A percentile compares a stretch with the other conserved stretches of the same genome.
phyloP scores from a whole-genome alignment of 805 yeast genomes.

The Teunomyces gatunensis region DNA sequence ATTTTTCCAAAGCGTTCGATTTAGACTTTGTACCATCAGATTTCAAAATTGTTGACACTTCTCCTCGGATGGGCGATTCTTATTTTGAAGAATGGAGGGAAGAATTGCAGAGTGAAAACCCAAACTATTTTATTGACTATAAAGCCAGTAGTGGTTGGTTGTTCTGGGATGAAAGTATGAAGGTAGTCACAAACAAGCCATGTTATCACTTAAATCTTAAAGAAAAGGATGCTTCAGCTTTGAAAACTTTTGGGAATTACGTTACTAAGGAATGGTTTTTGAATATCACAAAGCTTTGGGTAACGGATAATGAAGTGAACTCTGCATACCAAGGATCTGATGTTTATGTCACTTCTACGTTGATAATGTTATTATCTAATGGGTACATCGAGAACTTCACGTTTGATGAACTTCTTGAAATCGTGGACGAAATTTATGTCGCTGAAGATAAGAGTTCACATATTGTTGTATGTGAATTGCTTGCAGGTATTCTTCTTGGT shows the following conservation, averaged over 20 bases:
- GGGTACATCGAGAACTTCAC: conserved; percentile 42
- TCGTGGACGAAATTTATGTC: conserved; percentile 51
- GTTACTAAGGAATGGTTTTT: conserved; percentile 61
- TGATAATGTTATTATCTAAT: conserved; percentile 49
- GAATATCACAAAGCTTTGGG: conserved; percentile 47
- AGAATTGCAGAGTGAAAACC: conserved; percentile 53
- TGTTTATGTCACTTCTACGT: conserved; percentile 53
- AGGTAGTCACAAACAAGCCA: conserved; percentile 41
- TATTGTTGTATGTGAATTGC: conserved; percentile 68
- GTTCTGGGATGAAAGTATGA: conserved; percentile 64
- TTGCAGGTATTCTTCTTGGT: conserved; percentile 59
- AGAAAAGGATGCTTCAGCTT: conserved; percentile 39
- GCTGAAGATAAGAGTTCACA: conserved; percentile 73
- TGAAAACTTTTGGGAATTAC: conserved; percentile 42
- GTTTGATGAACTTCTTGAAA: conserved; percentile 50
- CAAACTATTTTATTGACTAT: conserved; percentile 57
- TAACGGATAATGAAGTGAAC: conserved; percentile 66
- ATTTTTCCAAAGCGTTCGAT: conserved; percentile 43
- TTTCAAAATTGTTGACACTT: conserved; percentile 42
- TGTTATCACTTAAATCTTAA: conserved; percentile 28
- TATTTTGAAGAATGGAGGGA: conserved; percentile 42
- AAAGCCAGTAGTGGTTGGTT: conserved; percentile 63
- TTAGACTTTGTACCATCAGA: conserved; percentile 33
- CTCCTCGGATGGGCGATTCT: conserved; percentile 26
- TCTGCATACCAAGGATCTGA: conserved; percentile 65